Percentiles rank a stretch among this genome's conserved stretches.
phyloP scores from a whole-genome alignment of 2,329 filamentous ascomycete genomes.

The Fusarium goolgardi region DNA sequence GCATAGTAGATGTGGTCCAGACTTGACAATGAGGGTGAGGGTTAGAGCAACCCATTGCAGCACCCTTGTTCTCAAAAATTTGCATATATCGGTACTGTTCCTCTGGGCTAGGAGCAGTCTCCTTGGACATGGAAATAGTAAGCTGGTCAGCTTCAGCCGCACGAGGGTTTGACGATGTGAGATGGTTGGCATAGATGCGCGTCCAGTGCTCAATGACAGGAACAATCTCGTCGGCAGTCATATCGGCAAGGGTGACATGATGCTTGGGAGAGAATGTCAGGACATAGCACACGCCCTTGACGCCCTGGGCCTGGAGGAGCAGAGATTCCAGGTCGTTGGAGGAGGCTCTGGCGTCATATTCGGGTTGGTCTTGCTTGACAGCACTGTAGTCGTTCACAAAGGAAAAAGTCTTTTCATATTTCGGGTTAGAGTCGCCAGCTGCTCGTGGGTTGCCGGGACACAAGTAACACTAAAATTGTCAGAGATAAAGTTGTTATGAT shows the following conservation, averaged over 20 bases:
- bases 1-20: slow-evolving; percentile 92
- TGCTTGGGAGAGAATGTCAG: slow-evolving; percentile 93
- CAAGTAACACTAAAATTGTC: slow-evolving; percentile 78
- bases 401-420: slow-evolving; percentile 87
- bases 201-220: slow-evolving; percentile 93
- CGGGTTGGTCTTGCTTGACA: slow-evolving; percentile 90
- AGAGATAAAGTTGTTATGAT: slow-evolving; percentile 12
- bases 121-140: slow-evolving; percentile 54
- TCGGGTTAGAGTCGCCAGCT: slow-evolving; percentile 85
- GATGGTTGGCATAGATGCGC: slow-evolving; percentile 83
- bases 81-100: slow-evolving; percentile 96
- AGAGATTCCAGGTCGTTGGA: slow-evolving; percentile 74
- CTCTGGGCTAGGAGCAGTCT: slow-evolving; percentile 62
- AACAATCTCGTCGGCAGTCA: slow-evolving; percentile 79
- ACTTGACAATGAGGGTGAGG: slow-evolving; percentile 97
- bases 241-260: slow-evolving; percentile 91
- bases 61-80: slow-evolving; percentile 99
- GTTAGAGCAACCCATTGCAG: slow-evolving; percentile 98
- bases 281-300: slow-evolving; percentile 96
- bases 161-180: slow-evolving; percentile 78
- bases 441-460: slow-evolving; percentile 93
- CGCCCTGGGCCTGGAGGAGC: slow-evolving; percentile 84
- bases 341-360: slow-evolving; percentile 68
- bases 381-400: slow-evolving; percentile 99
- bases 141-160: slow-evolving; percentile 55